These are phyloP conservation scores for Claviceps sp. DNA, from an alignment of 2,329 filamentous ascomycete genomes.

Conservation along the genomic window DNA sequence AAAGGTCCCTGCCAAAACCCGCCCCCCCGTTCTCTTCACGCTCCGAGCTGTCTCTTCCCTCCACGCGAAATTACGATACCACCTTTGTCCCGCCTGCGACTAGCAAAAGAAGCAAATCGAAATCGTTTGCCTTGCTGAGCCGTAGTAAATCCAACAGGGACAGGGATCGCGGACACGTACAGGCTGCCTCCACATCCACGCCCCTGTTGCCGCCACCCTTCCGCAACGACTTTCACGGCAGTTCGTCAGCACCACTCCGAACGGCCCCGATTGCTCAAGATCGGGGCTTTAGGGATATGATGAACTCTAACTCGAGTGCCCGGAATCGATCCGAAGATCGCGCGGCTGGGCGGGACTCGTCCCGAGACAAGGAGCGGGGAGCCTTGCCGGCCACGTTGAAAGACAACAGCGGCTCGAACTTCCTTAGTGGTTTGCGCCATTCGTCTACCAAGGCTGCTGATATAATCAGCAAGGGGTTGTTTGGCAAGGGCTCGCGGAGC, in stretches of 20 bases:
- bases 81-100: slow-evolving; percentile 17
- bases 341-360: slow-evolving; percentile 29
- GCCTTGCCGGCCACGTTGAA: slow-evolving; percentile 41
- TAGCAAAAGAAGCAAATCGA: slow-evolving; percentile 37
- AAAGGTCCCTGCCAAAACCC: slow-evolving; percentile 25
- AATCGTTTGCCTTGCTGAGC: slow-evolving; percentile 39
- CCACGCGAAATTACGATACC: slow-evolving; percentile 33
- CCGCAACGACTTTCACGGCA: slow-evolving; percentile 17
- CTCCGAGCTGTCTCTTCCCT: slow-evolving; percentile 39
- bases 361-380: slow-evolving; percentile 34
- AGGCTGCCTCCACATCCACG: slow-evolving; percentile 15
- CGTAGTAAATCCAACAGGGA: slow-evolving; percentile 40
- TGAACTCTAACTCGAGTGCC: slow-evolving; percentile 46
- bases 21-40: slow-evolving; percentile 29
- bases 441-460: slow-evolving; percentile 64
- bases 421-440: slow-evolving; percentile 62
- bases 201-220: slow-evolving; percentile 12
- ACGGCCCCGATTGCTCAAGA: slow-evolving; percentile 54
- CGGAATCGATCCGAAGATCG: slow-evolving; percentile 67
- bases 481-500: slow-evolving; percentile 63
- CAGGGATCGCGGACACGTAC: slow-evolving; percentile 30
- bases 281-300: slow-evolving; percentile 53
- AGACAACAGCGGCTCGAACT: slow-evolving; percentile 43
- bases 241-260: slow-evolving; percentile 28
- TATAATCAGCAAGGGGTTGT: slow-evolving; percentile 69